phyloP scores from a whole-genome alignment of 495 filamentous ascomycete species.

The Baudoinia panamericana region DNA sequence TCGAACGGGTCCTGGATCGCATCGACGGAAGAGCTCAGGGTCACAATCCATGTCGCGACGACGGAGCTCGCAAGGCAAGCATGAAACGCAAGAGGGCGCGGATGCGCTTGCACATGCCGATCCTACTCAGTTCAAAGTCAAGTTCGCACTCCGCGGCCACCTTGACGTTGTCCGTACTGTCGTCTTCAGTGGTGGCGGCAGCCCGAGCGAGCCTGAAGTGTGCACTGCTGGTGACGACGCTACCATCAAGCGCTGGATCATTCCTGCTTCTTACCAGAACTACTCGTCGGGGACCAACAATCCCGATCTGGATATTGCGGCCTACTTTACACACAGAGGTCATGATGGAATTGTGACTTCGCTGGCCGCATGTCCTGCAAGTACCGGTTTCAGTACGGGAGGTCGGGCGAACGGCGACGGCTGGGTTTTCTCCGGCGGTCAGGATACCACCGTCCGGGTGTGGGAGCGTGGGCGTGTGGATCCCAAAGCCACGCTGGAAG shows the following conservation, averaged over 20 bases:
- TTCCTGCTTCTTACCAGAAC: constrained; percentile 58
- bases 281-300: constrained; percentile 29
- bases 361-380: constrained; percentile 71
- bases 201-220: constrained; percentile 86
- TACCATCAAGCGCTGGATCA: constrained; percentile 89
- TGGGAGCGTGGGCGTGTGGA: constrained; percentile 92
- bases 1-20: constrained; percentile 48
- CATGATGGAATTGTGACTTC: constrained; percentile 82
- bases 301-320: constrained; percentile 72
- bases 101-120: constrained; percentile 40
- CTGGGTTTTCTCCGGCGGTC: constrained; percentile 95
- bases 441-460: constrained; percentile 82
- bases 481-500: constrained; percentile 86
- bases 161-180: constrained; percentile 85
- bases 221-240: constrained; percentile 95
- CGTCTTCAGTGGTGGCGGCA: constrained; percentile 91
- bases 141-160: constrained; percentile 84
- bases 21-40: constrained; percentile 67
- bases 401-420: constrained; percentile 77
- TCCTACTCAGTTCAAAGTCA: constrained; percentile 58
- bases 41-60: constrained; percentile 41
- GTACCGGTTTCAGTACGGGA: constrained; percentile 74
- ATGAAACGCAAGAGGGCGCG: constrained; percentile 29
- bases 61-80: constrained; percentile 42
- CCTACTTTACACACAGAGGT: constrained; percentile 88